Conservation (phyloP, 306 rosid species). For the Dalbergia cochinchinensis region DNA sequence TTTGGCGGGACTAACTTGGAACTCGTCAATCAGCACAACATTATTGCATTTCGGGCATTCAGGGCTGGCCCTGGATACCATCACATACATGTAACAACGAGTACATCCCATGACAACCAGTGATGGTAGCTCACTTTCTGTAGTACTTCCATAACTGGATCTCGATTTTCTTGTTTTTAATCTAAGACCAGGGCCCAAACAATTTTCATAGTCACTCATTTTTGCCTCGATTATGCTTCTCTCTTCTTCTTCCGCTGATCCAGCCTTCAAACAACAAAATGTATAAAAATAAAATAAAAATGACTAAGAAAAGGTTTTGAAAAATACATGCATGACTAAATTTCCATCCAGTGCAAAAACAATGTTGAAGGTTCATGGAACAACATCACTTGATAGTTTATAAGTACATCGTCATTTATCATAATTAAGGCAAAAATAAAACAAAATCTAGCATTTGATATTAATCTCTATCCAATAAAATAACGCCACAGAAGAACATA, state of each 20-base stretch:
- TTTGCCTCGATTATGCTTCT: background rate
- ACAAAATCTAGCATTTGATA: background rate
- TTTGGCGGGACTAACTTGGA: constrained; percentile 4
- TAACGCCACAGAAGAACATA: background rate
- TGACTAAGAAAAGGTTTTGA: background rate
- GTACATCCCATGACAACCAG: constrained; percentile 44
- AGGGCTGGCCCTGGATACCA: constrained; percentile 40
- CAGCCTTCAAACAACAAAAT: constrained; percentile 32
- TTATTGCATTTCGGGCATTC: constrained; percentile 49
- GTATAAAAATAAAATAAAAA: background rate
- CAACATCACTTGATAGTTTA: no score
- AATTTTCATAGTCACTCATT: background rate
- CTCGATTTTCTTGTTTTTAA: background rate
- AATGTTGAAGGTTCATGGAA: no score
- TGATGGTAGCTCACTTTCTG: background rate
- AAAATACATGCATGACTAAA: no score
- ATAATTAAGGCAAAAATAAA: background rate
- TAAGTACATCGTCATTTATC: background rate
- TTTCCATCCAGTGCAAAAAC: background rate
- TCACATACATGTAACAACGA: constrained; percentile 40
- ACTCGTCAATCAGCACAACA: background rate
- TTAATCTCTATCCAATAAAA: background rate
- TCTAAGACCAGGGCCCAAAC: background rate
- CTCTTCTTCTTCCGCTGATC: background rate
- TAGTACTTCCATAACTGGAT: background rate